A percentile compares a stretch with the other conserved stretches of the same genome.
Evolutionary conservation across 108 stramenopile genomes (phyloP).

Genomic region (Nitzschia sp.): DNA sequence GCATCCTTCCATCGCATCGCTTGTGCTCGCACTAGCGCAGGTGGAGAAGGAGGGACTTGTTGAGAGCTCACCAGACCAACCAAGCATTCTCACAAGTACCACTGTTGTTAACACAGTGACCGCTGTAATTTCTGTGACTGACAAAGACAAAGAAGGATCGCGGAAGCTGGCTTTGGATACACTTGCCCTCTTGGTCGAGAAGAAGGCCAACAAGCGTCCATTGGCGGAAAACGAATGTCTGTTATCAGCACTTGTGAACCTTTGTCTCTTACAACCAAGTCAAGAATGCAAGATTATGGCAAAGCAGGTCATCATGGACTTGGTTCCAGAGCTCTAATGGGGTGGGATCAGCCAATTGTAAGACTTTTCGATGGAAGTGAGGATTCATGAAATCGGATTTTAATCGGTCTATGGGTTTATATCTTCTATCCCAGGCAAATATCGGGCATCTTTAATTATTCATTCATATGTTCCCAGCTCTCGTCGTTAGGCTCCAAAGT

Average conservation of each 20-base stretch:
- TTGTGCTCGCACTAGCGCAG: conserved; percentile 20
- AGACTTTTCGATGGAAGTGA: not conserved
- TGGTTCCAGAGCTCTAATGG: conserved; percentile 42
- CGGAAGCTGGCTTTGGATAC: conserved; percentile 23
- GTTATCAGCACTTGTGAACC: conserved; percentile 43
- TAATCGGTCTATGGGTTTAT: not conserved
- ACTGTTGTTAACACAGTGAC: conserved; percentile 29
- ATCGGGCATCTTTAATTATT: no score
- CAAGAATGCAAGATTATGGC: conserved; percentile 20
- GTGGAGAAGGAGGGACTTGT: conserved; percentile 1
- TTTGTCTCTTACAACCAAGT: conserved; percentile 27
- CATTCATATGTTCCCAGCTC: conserved; percentile 8
- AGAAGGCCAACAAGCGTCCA: conserved; percentile 25
- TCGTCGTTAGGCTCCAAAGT: conserved; percentile 9
- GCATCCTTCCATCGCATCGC: conserved; percentile 13
- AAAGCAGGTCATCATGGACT: conserved; percentile 32
- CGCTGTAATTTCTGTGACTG: conserved; percentile 9
- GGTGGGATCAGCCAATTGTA: not conserved
- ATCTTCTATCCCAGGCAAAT: no score
- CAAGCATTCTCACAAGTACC: conserved; percentile 20
- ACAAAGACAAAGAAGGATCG: conserved; percentile 5
- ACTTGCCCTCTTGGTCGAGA: conserved; percentile 16
- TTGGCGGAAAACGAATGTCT: conserved; percentile 43
- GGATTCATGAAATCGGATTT: not conserved
- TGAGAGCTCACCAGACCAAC: not conserved